Evolutionary conservation across 345 rosid species (phyloP).

Genomic region (Populus tremula): DNA sequence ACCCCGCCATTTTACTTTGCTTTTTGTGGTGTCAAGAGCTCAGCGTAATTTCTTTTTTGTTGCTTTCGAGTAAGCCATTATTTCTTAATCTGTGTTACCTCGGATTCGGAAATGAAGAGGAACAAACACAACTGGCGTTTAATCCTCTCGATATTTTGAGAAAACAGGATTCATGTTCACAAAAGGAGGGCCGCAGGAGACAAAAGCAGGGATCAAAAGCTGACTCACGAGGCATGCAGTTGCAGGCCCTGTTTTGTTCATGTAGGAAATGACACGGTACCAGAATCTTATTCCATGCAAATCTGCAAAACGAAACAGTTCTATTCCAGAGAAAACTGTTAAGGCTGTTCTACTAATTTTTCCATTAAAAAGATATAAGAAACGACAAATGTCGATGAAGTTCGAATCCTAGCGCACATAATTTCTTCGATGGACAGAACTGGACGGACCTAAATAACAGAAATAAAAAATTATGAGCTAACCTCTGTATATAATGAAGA

Average conservation of each 20-base stretch:
- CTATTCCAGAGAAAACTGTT: neutral
- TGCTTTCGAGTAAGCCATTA: neutral
- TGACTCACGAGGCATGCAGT: neutral
- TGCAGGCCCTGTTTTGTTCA: neutral
- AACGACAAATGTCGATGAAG: too few relatives aligned
- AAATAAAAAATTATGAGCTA: too few relatives aligned
- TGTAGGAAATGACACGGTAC: neutral
- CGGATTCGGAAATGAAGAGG: neutral
- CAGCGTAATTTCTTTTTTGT: too few relatives aligned
- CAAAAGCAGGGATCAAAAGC: slow-evolving; percentile 1
- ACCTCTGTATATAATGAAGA: neutral
- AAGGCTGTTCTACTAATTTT: neutral
- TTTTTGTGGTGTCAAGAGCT: neutral
- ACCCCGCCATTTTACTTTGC: neutral
- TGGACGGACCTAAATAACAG: too few relatives aligned
- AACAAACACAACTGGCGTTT: neutral
- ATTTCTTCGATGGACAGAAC: too few relatives aligned
- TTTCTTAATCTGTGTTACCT: neutral
- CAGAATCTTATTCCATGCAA: neutral
- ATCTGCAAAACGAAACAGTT: neutral
- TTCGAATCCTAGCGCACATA: too few relatives aligned
- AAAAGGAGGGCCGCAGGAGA: neutral
- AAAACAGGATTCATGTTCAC: neutral
- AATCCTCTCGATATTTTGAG: neutral
- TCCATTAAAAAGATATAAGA: too few relatives aligned